Percentiles rank a stretch among this genome's conserved stretches.
phyloP scores from a whole-genome alignment of 1,284 basidiomycete species.

The Trichosporon faecale region DNA sequence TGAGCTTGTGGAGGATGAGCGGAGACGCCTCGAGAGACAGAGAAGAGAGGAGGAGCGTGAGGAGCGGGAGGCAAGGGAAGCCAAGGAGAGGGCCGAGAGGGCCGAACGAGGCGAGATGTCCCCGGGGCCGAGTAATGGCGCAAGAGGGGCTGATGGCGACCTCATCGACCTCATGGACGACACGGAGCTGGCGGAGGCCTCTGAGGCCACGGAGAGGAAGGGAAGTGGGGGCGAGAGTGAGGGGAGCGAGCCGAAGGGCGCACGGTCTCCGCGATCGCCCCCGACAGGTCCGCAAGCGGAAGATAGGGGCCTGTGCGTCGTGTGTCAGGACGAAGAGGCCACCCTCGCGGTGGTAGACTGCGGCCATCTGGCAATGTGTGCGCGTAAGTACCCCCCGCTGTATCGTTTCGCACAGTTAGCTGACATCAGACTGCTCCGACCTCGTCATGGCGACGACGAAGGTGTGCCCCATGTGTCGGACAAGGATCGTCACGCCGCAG shows the following conservation, averaged over 20 bases:
- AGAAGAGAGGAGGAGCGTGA: slow-evolving; percentile 49
- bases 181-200: too few relatives aligned
- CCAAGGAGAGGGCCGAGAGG: background rate
- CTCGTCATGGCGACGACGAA: slow-evolving; percentile 72
- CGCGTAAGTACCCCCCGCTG: slow-evolving; percentile 41
- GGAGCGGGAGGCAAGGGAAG: slow-evolving; percentile 16
- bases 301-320: slow-evolving; percentile 76
- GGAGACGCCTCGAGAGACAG: slow-evolving; percentile 52
- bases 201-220: background rate
- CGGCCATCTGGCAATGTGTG: slow-evolving; percentile 80
- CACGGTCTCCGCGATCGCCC: slow-evolving; percentile 23
- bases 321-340: slow-evolving; percentile 86
- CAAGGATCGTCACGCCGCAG: slow-evolving; percentile 65
- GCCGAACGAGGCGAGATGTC: background rate
- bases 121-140: background rate
- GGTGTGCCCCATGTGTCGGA: slow-evolving; percentile 81
- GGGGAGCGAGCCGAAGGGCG: background rate
- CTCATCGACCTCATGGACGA: slow-evolving; percentile 12
- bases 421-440: slow-evolving; percentile 64
- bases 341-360: slow-evolving; percentile 86
- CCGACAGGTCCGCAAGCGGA: slow-evolving; percentile 47
- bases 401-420: background rate
- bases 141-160: slow-evolving; percentile 6
- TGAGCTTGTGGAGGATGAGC: slow-evolving; percentile 65
- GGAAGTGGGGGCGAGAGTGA: background rate